These are phyloP conservation scores for Brassica carinata DNA, from an alignment of 345 rosid species.

Conservation along the genomic window DNA sequence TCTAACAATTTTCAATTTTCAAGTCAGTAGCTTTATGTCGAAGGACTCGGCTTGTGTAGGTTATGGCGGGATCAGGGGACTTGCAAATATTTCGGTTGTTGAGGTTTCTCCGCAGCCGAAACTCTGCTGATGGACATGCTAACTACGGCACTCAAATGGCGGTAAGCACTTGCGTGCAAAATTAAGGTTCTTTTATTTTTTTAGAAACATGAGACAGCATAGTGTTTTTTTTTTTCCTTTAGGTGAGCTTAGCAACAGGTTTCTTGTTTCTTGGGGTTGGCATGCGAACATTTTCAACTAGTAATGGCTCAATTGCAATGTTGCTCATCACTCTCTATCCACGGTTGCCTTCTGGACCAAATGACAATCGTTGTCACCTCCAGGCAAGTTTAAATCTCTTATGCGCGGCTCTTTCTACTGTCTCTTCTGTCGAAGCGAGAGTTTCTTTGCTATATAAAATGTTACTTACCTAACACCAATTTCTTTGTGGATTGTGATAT, in stretches of 20 bases:
- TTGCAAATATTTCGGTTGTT: constrained; percentile 76
- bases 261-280: constrained; percentile 99
- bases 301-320: constrained; percentile 80
- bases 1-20: constrained; percentile 9
- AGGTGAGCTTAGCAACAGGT: constrained; percentile 95
- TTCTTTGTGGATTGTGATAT: constrained; percentile 16
- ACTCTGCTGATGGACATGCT: constrained; percentile 81
- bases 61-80: constrained; percentile 98
- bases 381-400: constrained; percentile 58
- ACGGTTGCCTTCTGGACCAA: constrained; percentile 92
- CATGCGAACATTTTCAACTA: constrained; percentile 83
- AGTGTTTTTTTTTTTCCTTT: constrained; percentile 22
- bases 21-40: constrained; percentile 23
- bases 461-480: constrained; percentile 21
- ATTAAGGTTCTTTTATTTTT: background rate
- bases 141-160: constrained; percentile 92
- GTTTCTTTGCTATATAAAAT: background rate
- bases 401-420: background rate
- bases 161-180: constrained; percentile 49
- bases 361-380: constrained; percentile 98
- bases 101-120: constrained; percentile 80
- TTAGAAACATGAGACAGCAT: constrained; percentile 23
- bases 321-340: constrained; percentile 90
- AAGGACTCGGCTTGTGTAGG: constrained; percentile 49
- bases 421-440: background rate